These are phyloP conservation scores for Xylaria intraflava DNA, from an alignment of 495 filamentous ascomycete species.

Conservation along the genomic window DNA sequence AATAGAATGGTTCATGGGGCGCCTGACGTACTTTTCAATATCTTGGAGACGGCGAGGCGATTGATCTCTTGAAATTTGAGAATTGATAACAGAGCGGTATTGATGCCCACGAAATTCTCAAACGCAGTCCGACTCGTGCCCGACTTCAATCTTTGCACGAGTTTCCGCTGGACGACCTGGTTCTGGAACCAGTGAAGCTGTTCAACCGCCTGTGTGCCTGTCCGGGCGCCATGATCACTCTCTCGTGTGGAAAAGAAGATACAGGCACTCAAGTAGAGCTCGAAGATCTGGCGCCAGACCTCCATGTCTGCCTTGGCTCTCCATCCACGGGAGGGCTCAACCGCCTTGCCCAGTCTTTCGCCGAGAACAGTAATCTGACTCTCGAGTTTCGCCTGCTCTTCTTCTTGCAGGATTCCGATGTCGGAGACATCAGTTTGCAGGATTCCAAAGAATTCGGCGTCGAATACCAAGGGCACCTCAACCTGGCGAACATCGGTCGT, in stretches of 20 bases:
- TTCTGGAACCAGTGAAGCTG: slow-evolving; percentile 54
- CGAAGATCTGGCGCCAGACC: slow-evolving; percentile 67
- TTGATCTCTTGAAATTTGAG: slow-evolving; percentile 72
- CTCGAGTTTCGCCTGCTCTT: slow-evolving; percentile 50
- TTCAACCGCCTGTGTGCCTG: slow-evolving; percentile 43
- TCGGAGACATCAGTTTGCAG: slow-evolving; percentile 55
- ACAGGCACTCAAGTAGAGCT: slow-evolving; percentile 59
- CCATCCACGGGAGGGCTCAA: slow-evolving; percentile 46
- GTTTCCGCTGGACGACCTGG: slow-evolving; percentile 46
- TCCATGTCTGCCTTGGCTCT: slow-evolving; percentile 57
- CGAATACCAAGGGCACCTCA: slow-evolving; percentile 59
- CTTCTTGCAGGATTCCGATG: slow-evolving; percentile 52
- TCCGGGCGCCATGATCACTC: slow-evolving; percentile 50
- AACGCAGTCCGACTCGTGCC: slow-evolving; percentile 50
- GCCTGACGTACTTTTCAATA: slow-evolving; percentile 60
- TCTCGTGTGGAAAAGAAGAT: slow-evolving; percentile 69
- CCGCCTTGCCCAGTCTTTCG: slow-evolving; percentile 47
- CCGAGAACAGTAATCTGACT: slow-evolving; percentile 50
- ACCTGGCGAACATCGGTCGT: slow-evolving; percentile 32
- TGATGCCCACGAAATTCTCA: slow-evolving; percentile 57
- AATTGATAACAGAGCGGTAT: slow-evolving; percentile 55
- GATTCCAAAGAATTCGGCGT: slow-evolving; percentile 61
- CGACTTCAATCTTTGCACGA: slow-evolving; percentile 52
- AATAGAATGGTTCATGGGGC: not conserved
- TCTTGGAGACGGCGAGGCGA: slow-evolving; percentile 60